Percentiles rank a stretch among this genome's conserved stretches.
Evolutionary conservation across 2,329 filamentous ascomycete genomes (phyloP).

Genomic region (Aspergillus tamarii): DNA sequence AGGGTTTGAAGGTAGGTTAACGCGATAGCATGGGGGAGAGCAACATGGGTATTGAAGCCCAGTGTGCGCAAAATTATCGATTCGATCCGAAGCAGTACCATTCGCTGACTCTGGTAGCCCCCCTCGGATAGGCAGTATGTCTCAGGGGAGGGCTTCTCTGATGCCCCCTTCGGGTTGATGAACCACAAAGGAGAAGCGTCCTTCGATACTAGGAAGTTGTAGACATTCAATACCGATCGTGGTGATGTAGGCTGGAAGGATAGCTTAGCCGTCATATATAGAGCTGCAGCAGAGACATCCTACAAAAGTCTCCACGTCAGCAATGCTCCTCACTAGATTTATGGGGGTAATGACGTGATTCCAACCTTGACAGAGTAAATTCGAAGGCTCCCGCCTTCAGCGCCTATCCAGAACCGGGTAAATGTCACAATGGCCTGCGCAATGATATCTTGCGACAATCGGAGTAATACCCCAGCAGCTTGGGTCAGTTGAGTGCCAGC

Average conservation of each 20-base stretch:
- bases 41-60: constrained; percentile 81
- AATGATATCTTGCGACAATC: constrained; percentile 82
- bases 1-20: constrained; percentile 93
- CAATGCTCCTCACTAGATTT: neutral
- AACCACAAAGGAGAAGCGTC: constrained; percentile 57
- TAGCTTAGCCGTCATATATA: constrained; percentile 84
- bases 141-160: constrained; percentile 48
- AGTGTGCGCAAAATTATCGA: constrained; percentile 74
- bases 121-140: constrained; percentile 74
- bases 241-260: constrained; percentile 75
- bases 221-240: constrained; percentile 81
- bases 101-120: constrained; percentile 67
- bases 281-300: constrained; percentile 78
- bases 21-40: constrained; percentile 81
- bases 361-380: constrained; percentile 48
- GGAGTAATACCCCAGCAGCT: constrained; percentile 67
- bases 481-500: constrained; percentile 51
- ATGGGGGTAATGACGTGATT: neutral
- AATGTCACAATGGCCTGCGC: constrained; percentile 83
- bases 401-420: constrained; percentile 74
- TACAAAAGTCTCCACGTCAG: constrained; percentile 38
- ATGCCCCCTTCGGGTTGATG: constrained; percentile 34
- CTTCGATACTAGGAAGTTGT: constrained; percentile 74
- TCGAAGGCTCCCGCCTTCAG: constrained; percentile 48
- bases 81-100: constrained; percentile 72